These are phyloP conservation scores for Parafenestella ontariensis DNA, from an alignment of 2,329 filamentous ascomycete species.

Conservation along the genomic window DNA sequence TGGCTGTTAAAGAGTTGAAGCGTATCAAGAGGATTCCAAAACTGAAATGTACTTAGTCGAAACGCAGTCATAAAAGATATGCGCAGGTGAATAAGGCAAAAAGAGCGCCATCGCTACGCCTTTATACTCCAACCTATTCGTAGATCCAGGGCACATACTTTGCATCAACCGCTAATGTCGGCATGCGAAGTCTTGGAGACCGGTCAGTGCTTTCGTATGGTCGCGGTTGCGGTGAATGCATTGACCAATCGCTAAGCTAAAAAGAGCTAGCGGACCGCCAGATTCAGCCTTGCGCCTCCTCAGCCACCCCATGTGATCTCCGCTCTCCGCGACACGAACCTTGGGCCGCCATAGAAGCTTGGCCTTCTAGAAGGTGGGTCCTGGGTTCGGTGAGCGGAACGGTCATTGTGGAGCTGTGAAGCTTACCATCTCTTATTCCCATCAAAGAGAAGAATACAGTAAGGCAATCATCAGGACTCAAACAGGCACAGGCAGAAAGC, in stretches of 20 bases:
- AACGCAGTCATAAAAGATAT: background rate
- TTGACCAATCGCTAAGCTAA: background rate
- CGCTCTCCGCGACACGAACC: background rate
- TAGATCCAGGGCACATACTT: background rate
- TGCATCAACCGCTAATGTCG: background rate
- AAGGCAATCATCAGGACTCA: constrained; percentile 2
- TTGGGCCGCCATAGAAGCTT: constrained; percentile 2
- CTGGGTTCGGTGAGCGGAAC: constrained; percentile 7
- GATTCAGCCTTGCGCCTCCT: constrained; percentile 25
- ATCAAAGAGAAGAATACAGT: background rate
- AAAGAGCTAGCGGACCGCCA: background rate
- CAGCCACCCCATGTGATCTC: constrained; percentile 10
- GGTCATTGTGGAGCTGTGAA: constrained; percentile 1
- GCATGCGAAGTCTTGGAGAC: background rate
- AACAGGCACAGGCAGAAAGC: background rate
- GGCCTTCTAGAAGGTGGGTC: constrained; percentile 2
- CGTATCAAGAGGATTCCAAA: background rate
- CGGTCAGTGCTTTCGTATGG: constrained; percentile 6
- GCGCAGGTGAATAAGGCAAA: background rate
- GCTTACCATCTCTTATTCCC: background rate
- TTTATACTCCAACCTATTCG: constrained; percentile 4
- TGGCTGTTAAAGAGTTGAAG: constrained; percentile 9
- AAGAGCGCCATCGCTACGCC: background rate
- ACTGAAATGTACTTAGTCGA: background rate
- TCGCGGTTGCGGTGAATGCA: constrained; percentile 7